Conservation (phyloP, 2,329 filamentous ascomycete species). For the Cladosporium cucumerinum region DNA sequence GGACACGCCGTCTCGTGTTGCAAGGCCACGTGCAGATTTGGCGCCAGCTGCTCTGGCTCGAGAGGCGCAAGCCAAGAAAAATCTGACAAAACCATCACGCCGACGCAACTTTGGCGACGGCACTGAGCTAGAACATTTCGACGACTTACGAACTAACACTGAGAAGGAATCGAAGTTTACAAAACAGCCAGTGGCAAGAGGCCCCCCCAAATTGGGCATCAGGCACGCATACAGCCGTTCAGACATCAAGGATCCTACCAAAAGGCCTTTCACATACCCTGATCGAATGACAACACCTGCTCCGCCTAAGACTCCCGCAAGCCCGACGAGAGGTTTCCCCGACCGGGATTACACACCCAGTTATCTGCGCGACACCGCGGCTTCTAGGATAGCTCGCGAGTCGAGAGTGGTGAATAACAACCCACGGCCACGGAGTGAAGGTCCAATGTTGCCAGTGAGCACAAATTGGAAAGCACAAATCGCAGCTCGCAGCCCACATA, state of each 20-base stretch:
- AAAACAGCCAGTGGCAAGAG: conserved; percentile 70
- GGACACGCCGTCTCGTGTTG: conserved; percentile 48
- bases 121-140: conserved; percentile 86
- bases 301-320: conserved; percentile 52
- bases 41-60: conserved; percentile 50
- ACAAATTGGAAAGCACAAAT: conserved; percentile 60
- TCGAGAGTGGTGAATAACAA: conserved; percentile 48
- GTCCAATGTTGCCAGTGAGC: conserved; percentile 50
- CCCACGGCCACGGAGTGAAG: conserved; percentile 42
- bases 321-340: conserved; percentile 44
- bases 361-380: conserved; percentile 65
- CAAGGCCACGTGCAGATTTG: conserved; percentile 36
- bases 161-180: conserved; percentile 77
- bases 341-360: conserved; percentile 53
- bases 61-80: conserved; percentile 60
- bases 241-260: conserved; percentile 30
- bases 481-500: conserved; percentile 49
- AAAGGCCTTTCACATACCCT: conserved; percentile 31
- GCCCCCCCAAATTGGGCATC: conserved; percentile 55
- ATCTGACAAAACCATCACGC: conserved; percentile 69
- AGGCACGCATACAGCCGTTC: conserved; percentile 30
- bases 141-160: conserved; percentile 86
- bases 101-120: conserved; percentile 83
- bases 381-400: conserved; percentile 62
- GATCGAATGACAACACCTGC: conserved; percentile 49